phyloP scores from a whole-genome alignment of 225 moss, liverwort and hornwort genomes.

The Takakia lepidozioides region DNA sequence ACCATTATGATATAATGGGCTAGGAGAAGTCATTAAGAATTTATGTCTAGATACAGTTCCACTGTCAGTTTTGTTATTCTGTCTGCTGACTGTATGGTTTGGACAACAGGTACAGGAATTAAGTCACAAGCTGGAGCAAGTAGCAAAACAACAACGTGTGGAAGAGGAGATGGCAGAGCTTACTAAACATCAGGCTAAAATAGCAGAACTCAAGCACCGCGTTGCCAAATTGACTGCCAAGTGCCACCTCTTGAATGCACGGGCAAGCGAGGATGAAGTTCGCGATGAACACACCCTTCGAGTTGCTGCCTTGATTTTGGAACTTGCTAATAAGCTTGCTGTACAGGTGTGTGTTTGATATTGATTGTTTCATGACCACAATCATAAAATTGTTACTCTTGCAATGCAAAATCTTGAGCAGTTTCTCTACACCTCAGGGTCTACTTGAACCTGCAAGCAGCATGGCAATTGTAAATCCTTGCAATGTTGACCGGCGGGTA shows the following conservation, averaged over 20 bases:
- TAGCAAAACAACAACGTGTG: slow-evolving; percentile 61
- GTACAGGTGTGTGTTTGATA: slow-evolving; percentile 42
- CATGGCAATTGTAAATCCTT: too few relatives aligned
- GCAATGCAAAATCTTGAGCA: too few relatives aligned
- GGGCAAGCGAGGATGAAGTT: slow-evolving; percentile 13
- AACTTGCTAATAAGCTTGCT: slow-evolving; percentile 50
- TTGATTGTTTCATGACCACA: too few relatives aligned
- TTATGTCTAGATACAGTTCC: neutral
- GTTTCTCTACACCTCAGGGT: too few relatives aligned
- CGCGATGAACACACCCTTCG: slow-evolving; percentile 25
- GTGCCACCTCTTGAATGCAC: slow-evolving; percentile 16
- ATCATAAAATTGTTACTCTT: too few relatives aligned
- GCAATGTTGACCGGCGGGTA: too few relatives aligned
- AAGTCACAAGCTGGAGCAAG: slow-evolving; percentile 70
- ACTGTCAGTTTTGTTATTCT: too few relatives aligned
- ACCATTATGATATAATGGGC: slow-evolving; percentile 2
- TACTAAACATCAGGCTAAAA: slow-evolving; percentile 54
- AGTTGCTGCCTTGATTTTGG: slow-evolving; percentile 34
- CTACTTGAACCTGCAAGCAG: too few relatives aligned
- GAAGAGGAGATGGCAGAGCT: slow-evolving; percentile 74
- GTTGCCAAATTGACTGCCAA: slow-evolving; percentile 39
- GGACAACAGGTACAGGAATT: slow-evolving; percentile 71
- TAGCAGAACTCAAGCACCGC: slow-evolving; percentile 51
- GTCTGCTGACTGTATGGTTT: too few relatives aligned
- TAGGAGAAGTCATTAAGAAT: neutral